Conservation (phyloP, 179 eudicot species). For the Spinacia oleracea region DNA sequence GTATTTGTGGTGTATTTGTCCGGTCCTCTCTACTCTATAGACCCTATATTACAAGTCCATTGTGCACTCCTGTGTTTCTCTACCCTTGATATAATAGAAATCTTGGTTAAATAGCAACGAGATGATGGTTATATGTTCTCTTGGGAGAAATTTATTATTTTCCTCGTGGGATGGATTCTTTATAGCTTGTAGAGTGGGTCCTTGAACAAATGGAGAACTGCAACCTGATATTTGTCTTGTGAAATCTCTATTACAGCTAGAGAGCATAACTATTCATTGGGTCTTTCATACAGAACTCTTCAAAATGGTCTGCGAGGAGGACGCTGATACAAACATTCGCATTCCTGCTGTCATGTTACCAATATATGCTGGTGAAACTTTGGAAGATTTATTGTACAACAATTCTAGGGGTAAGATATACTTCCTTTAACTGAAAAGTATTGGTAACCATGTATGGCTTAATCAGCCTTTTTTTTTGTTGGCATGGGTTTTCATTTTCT, state of each 20-base stretch:
- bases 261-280: constrained; percentile 6
- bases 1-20: background rate
- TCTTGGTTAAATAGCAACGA: background rate
- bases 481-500: constrained; percentile 35
- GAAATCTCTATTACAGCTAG: background rate
- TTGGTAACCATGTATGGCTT: constrained; percentile 10
- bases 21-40: background rate
- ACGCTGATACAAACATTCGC: constrained; percentile 57
- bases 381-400: constrained; percentile 52
- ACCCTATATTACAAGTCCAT: background rate
- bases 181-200: background rate
- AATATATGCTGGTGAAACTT: constrained; percentile 64
- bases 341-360: constrained; percentile 97
- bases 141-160: background rate
- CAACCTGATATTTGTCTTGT: background rate
- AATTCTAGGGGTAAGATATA: constrained; percentile 57
- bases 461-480: constrained; percentile 1
- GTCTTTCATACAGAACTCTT: constrained; percentile 67
- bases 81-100: background rate
- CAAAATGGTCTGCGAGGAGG: constrained; percentile 96
- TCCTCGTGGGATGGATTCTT: background rate
- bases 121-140: background rate
- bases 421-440: background rate
- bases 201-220: background rate
- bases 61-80: background rate